phyloP scores from a whole-genome alignment of 768 basidiomycete species.

The Tylopilus rubrobrunneus region DNA sequence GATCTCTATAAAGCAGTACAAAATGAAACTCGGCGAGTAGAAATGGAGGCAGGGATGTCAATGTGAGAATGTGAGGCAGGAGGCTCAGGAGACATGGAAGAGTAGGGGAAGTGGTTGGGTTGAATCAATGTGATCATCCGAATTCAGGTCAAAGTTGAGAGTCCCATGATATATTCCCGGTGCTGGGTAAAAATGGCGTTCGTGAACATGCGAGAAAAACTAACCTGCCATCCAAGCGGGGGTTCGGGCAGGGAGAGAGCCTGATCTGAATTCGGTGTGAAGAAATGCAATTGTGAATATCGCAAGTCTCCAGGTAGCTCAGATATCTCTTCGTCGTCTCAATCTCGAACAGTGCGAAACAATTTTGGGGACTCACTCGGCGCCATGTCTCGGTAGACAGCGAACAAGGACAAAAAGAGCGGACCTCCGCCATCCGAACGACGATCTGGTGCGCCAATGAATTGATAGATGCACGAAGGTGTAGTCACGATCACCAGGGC shows the following conservation, averaged over 20 bases:
- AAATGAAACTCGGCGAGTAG: constrained; percentile 91
- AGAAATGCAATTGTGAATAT: constrained; percentile 79
- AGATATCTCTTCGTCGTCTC: constrained; percentile 64
- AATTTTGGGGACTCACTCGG: constrained; percentile 60
- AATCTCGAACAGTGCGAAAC: constrained; percentile 11
- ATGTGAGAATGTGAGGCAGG: constrained; percentile 16
- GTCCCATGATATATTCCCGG: constrained; percentile 87
- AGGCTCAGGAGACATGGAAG: constrained; percentile 35
- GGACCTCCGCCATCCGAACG: constrained; percentile 72
- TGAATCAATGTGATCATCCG: constrained; percentile 74
- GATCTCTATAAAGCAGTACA: constrained; percentile 76
- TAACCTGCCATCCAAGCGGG: constrained; percentile 92
- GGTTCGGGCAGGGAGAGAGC: constrained; percentile 60
- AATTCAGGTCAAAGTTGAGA: constrained; percentile 62
- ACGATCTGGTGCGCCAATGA: constrained; percentile 64
- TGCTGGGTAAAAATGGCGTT: constrained; percentile 37
- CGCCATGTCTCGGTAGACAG: constrained; percentile 65
- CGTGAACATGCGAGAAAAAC: constrained; percentile 15
- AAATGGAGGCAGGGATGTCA: constrained; percentile 66
- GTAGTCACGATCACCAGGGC: constrained; percentile 81
- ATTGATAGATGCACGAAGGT: constrained; percentile 85
- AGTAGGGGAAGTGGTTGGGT: constrained; percentile 78
- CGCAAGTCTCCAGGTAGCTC: constrained; percentile 81
- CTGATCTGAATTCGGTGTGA: constrained; percentile 66
- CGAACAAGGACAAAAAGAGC: constrained; percentile 72